Evolutionary conservation across 352 stramenopile genomes (phyloP), one percentile per base, ranked within the genome.

Genomic region (Blastocystis sp.): DNA sequence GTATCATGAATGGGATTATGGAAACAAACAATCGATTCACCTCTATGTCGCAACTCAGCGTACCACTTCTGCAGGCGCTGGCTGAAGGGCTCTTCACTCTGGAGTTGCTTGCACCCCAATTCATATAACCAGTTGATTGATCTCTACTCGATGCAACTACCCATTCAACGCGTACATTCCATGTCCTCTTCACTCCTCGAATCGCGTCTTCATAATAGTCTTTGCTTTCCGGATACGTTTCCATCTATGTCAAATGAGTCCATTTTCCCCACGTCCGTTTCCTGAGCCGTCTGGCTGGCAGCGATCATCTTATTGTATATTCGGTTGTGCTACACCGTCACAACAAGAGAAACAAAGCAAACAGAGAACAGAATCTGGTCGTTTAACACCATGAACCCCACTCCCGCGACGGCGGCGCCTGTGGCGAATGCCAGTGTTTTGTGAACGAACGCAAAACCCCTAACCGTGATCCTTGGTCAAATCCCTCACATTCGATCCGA

Each of bases 301-400:
- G 51, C 51, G 32, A 59, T 27, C 4, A 59, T 59, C 18, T 27
- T 18, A 14, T 59, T 59, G 51, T 59, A 59, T 3, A 59, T 27
- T 32, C 18, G n/a, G 32, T 59, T 59, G 32, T 59, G 32, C 51
- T 59, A 59, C n/a, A 14, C 11, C 4, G 32, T 59, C 2, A 59
- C 2, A 59, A 14, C 7, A 16, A 59, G n/a, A 6, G 4, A 63
- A 51, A 49, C 34, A 72, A 53, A 72, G 11, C 42, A 2, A 72
- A 72, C 61, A 42, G 61, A 72, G 32, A 72, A 72, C 4, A 21
- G 61, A 34, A 72, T 72, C 34, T 72, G 42, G 27, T 72, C 61
- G 32, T 72, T 46, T 14, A 72, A 34, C 4, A 51, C n/a, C 18
- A 72, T 32, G 14, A 72, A 59, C 51, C 51, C 51, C n/a, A 59